phyloP scores from a whole-genome alignment of 148 eudicot species.

The Amaranthus hypochondriacus region DNA sequence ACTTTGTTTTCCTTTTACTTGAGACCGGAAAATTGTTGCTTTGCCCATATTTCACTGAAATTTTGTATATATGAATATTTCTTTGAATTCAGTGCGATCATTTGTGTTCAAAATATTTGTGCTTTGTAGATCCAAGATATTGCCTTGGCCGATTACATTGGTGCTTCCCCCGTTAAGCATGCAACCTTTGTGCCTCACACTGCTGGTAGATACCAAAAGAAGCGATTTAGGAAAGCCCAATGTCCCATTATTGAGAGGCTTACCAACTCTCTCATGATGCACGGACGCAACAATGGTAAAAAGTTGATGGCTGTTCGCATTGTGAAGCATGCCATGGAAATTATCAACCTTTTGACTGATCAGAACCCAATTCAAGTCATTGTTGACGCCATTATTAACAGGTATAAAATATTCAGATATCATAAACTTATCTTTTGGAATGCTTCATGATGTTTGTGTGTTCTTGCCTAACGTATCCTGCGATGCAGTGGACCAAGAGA shows the following conservation, averaged over 20 bases:
- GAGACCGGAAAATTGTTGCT: neutral
- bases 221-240: slow-evolving; percentile 35
- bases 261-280: slow-evolving; percentile 37
- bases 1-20: too few relatives aligned
- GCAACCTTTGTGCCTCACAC: slow-evolving; percentile 36
- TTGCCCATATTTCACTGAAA: too few relatives aligned
- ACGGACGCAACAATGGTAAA: slow-evolving; percentile 34
- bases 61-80: too few relatives aligned
- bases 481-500: slow-evolving; percentile 31
- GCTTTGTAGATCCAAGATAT: slow-evolving; percentile 24
- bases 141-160: slow-evolving; percentile 32
- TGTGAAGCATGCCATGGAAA: slow-evolving; percentile 35
- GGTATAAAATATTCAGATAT: slow-evolving; percentile 3
- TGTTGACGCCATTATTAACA: slow-evolving; percentile 34
- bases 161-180: slow-evolving; percentile 25
- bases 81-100: too few relatives aligned
- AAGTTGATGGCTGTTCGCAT: slow-evolving; percentile 36
- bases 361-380: slow-evolving; percentile 29
- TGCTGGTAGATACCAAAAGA: slow-evolving; percentile 29
- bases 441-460: too few relatives aligned
- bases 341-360: slow-evolving; percentile 32
- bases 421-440: too few relatives aligned
- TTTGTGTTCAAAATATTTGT: neutral
- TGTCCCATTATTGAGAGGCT: slow-evolving; percentile 37
- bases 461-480: too few relatives aligned